Base-by-base conservation (phyloP, 129 eudicot genomes). In the Apium graveolens region DNA sequence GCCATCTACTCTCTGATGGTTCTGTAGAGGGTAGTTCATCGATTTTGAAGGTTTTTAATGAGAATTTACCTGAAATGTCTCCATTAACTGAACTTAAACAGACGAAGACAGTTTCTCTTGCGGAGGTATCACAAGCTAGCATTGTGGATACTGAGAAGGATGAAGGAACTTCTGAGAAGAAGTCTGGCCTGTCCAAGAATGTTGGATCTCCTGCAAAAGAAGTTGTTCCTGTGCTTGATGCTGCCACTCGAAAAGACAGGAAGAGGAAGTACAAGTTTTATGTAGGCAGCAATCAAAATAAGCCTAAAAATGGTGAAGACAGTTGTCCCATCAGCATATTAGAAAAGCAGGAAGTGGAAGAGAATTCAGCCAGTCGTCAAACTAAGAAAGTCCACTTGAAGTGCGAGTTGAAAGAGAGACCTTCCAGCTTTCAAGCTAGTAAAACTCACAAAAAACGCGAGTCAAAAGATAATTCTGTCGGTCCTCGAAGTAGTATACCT, bases 251-350 rank as follows among this genome's bases (percentile, higher is more conserved):
- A 17, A 83, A 77, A 81, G 76, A 77, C 37, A 81, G 76, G 75
- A 90, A 91, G 82, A 87, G 92, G 70, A 90, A 87, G 85, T 74
- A 13, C 17, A 90, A 87, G 70, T 70, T 27, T 79, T 65, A 76
- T 37, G 78, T 72, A 12, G 79, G 79, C 57, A 84, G 80, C 43
- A 78, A 29, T 73, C 80, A 68, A 70, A 91, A 88, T 81, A 89
- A 82, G 79, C 63, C 80, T 70, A 87, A 68, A 80, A 81, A 80
- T n/a, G 85, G 80, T 35, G 88, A 89, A 69, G 86, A 83, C 18
- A 85, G 88, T 74, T n/a, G 37, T 80, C 73, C 34, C 42, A 80
- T 69, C 51, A 78, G 49, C 27, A 26, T 60, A 76, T 55, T 84
- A 69, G 70, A 53, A 57, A 90, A 88, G 78, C 79, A 78, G 62